Evolutionary conservation across 2,329 filamentous ascomycete genomes (phyloP).

Genomic region (Diaporthe sp.): DNA sequence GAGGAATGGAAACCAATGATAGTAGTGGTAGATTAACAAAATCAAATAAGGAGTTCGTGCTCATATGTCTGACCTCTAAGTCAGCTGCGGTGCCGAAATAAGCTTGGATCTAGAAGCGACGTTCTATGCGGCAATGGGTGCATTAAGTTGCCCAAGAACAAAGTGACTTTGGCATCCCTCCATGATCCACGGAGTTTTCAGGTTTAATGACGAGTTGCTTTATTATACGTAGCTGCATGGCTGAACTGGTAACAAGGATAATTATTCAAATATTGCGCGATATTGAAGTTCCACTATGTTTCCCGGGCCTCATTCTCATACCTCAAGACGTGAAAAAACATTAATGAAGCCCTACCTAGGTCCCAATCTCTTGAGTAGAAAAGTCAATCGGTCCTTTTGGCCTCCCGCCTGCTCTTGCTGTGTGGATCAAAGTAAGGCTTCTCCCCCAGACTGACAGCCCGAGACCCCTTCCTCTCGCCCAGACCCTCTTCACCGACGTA

Average conservation of each 20-base stretch:
- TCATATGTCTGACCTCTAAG: background rate
- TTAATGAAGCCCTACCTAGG: background rate
- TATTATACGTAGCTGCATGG: background rate
- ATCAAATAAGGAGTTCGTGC: background rate
- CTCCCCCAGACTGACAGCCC: conserved; percentile 68
- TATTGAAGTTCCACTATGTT: background rate
- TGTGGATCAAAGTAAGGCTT: conserved; percentile 65
- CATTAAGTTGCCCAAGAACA: background rate
- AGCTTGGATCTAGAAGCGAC: background rate
- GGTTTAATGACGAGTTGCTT: background rate
- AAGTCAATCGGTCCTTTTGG: background rate
- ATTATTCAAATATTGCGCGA: background rate
- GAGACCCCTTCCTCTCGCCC: conserved; percentile 62
- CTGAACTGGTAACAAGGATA: background rate
- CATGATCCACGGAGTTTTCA: background rate
- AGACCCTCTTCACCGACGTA: conserved; percentile 58
- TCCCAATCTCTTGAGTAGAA: background rate
- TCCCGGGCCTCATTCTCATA: background rate
- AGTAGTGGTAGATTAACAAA: background rate
- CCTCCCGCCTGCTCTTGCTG: conserved; percentile 46
- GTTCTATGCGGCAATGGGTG: background rate
- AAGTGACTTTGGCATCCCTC: background rate
- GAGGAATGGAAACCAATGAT: background rate
- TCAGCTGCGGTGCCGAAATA: background rate
- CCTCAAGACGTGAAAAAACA: background rate